phyloP scores from a whole-genome alignment of 2,329 filamentous ascomycete species.

The Podosphaera aphanis region DNA sequence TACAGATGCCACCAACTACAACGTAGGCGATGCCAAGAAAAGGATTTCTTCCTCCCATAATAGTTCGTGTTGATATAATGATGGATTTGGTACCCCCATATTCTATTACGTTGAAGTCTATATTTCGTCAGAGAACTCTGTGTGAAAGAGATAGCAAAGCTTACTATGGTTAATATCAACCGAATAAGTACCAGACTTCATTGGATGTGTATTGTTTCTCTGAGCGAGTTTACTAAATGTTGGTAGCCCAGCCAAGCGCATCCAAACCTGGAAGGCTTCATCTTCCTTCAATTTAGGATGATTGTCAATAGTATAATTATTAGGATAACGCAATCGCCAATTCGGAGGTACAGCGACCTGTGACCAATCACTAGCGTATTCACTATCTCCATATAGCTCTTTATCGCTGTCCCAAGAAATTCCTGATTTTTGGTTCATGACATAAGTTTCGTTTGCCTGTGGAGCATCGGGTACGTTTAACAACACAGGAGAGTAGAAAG shows the following conservation, averaged over 20 bases:
- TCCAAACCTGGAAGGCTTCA: constrained; percentile 92
- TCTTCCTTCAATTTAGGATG: constrained; percentile 47
- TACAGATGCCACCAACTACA: constrained; percentile 79
- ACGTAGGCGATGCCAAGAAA: constrained; percentile 94
- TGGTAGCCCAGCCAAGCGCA: constrained; percentile 85
- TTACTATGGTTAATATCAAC: constrained; percentile 57
- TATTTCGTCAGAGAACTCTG: constrained; percentile 5
- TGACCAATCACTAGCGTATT: constrained; percentile 30
- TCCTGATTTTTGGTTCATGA: constrained; percentile 44
- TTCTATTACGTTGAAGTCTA: constrained; percentile 57
- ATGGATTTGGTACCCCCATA: constrained; percentile 82
- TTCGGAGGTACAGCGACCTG: constrained; percentile 67
- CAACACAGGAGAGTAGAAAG: constrained; percentile 42
- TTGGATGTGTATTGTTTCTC: constrained; percentile 47
- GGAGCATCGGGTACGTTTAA: constrained; percentile 24
- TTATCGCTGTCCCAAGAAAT: constrained; percentile 78
- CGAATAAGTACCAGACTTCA: constrained; percentile 51
- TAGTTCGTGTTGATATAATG: constrained; percentile 67
- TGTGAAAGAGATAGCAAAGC: background rate
- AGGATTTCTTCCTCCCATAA: constrained; percentile 85
- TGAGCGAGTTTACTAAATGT: constrained; percentile 84
- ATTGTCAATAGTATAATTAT: constrained; percentile 40
- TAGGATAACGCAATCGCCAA: constrained; percentile 49
- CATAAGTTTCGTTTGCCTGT: constrained; percentile 27
- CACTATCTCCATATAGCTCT: constrained; percentile 48